A percentile compares a stretch with the other conserved stretches of the same genome.
These are phyloP conservation scores for Pleurotus sapidus DNA, from an alignment of 768 basidiomycete genomes.

Conservation along the genomic window DNA sequence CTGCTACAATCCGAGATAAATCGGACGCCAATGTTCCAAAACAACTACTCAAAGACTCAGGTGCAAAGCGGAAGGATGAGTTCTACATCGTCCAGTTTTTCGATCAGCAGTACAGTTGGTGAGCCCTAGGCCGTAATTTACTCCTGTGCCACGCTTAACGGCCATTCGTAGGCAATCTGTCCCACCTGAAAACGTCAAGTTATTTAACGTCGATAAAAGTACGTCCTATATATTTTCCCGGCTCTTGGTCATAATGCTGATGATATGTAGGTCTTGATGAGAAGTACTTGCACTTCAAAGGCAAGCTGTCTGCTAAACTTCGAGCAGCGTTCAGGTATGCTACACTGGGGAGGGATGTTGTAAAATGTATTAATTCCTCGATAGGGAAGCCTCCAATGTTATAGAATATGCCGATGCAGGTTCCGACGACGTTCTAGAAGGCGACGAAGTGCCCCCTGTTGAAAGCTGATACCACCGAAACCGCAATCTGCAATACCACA, in stretches of 20 bases:
- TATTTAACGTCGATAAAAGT: conserved; percentile 73
- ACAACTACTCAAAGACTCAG: conserved; percentile 29
- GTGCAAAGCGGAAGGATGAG: conserved; percentile 31
- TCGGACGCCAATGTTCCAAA: conserved; percentile 57
- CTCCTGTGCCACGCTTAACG: conserved; percentile 2
- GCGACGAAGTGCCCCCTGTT: too few relatives aligned
- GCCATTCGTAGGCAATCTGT: conserved; percentile 58
- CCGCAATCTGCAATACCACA: too few relatives aligned
- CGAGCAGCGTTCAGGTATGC: conserved; percentile 62
- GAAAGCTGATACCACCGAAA: too few relatives aligned
- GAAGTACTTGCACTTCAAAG: conserved; percentile 58
- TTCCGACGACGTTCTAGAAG: too few relatives aligned
- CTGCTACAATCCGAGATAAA: conserved; percentile 71
- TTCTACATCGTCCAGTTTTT: conserved; percentile 66
- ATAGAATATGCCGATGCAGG: not conserved
- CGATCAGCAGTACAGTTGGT: conserved; percentile 68
- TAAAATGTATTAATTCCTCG: not conserved
- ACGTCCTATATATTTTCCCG: conserved; percentile 17
- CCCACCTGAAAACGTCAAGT: conserved; percentile 46
- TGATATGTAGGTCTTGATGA: conserved; percentile 55
- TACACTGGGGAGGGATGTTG: not conserved
- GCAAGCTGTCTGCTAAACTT: conserved; percentile 56
- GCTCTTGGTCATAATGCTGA: not conserved
- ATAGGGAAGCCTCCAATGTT: conserved; percentile 1
- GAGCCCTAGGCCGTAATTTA: conserved; percentile 12